Base-by-base conservation (phyloP, 805 yeast genomes). In the Kodamaea lidongshanica region DNA sequence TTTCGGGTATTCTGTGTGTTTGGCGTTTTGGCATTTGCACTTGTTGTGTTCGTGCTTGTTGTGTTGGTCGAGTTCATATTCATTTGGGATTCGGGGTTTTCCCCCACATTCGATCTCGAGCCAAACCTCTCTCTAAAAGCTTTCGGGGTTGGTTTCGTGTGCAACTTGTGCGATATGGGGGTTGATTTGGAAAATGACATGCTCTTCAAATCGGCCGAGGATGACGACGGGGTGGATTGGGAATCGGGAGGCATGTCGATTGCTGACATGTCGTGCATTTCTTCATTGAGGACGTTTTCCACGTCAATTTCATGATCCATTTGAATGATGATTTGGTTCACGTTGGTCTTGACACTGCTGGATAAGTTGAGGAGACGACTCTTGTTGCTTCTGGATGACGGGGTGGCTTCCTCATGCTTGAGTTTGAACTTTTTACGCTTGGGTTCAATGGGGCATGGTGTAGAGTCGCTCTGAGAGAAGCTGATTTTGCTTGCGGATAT, bases 391-490 rank as follows among this genome's bases (percentile, higher is more conserved):
- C 44, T 40, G 21, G 39, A 41, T n/a, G 52, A 42, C 3, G 56
- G 52, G 6, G 53, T 48, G 7, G 30, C 33, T 3, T 45, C 41
- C 12, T 37, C 23, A 22, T 37, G 24, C 32, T 53, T 56, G 28
- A 54, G 48, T 37, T 50, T 52, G 20, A 58, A 35, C 32, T 47
- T 54, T 44, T 61, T 63, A n/a, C 65, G 43, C 16, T 39, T 41
- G 5, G 68, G 65, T 25, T 61, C 62, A 2, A 50, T 40, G 3
- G 70, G 70, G 35, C 70, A 63, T 7, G 70, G 70, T 3, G 70
- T 63, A 7, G 66, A 58, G 42, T 63, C 65, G 11, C 61, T 53
- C n/a, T 46, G 49, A 15, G 58, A 50, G 25, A 56, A 54, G 34
- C 60, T 53, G 19, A 44, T 23, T 30, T 48, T 52, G 37, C 41